Evolutionary conservation across 495 filamentous ascomycete species (phyloP), one percentile per base, ranked within the genome.

Genomic region (Entonaema liquescens): DNA sequence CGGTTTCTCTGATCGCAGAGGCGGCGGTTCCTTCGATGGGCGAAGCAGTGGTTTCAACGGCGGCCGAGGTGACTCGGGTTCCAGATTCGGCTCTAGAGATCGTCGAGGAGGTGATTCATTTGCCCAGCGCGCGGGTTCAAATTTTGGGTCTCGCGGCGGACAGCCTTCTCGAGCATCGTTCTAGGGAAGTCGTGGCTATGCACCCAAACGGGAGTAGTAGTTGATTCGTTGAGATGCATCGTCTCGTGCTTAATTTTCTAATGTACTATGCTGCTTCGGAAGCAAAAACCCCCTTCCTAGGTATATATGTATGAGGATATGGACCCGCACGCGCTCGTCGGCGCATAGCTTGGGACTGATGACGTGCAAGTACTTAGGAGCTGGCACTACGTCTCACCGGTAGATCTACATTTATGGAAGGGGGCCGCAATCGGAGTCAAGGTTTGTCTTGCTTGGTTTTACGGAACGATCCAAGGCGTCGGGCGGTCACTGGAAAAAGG

Each of bases 401-500:
- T 57, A 61, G 56, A 50, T 60, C 56, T 56, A 33, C 40, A 59
- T 53, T 65, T 28, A 7, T 11, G 26, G 26, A 29, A 31, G 65
- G 50, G 65, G 54, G 28, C 36, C 54, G 25, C 50, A 25, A 61
- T 56, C 53, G 70, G 70, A 67, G 70, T 73, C 65, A 65, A 49
- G 65, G 65, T 65, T 65, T 68, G 42, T 61, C 59, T 64, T 65
- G 64, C 59, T 64, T 64, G 54, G 61, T 59, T 53, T 33, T 53
- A 59, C 35, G 56, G 65, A 65, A 65, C 23, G 36, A 65, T 58
- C 44, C 54, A 50, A 42, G 65, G 61, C 61, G 65, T 65, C 61
- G 65, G 49, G 65, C 35, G 56, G 65, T 62, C 62, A 65, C 55
- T 60, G 38, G 29, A 57, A 67, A 70, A 56, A 31, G 49, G 49